Conservation (phyloP, 371 early-diverging fungal genomes). For the Amoeboaphelidium protococcarum region DNA sequence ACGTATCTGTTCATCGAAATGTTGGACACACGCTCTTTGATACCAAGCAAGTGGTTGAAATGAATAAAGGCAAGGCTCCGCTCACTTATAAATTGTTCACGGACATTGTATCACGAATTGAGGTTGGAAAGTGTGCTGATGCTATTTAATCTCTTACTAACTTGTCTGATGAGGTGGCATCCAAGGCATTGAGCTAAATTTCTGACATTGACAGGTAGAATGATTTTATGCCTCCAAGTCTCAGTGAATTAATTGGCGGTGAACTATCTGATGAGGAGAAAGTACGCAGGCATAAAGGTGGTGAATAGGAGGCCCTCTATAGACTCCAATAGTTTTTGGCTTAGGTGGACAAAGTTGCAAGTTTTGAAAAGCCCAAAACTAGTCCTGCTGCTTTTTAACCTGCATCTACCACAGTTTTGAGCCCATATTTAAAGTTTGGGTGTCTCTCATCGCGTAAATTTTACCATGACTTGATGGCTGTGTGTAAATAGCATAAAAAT, state of each 20-base stretch:
- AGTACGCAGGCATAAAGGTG: too few relatives aligned
- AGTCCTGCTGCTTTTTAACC: slow-evolving; percentile 7
- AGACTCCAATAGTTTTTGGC: slow-evolving; percentile 2
- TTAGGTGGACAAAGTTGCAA: slow-evolving; percentile 1
- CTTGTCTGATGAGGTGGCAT: too few relatives aligned
- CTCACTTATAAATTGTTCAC: slow-evolving; percentile 4
- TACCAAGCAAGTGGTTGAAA: slow-evolving; percentile 2
- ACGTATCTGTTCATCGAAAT: slow-evolving; percentile 1
- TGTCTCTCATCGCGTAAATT: slow-evolving; percentile 7
- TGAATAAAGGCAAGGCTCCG: slow-evolving; percentile 7
- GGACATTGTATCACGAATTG: too few relatives aligned
- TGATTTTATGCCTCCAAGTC: too few relatives aligned
- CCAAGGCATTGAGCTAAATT: too few relatives aligned
- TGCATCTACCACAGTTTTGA: slow-evolving; percentile 9
- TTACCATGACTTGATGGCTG: slow-evolving; percentile 1
- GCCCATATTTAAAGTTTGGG: slow-evolving; percentile 6
- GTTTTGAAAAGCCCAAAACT: slow-evolving; percentile 13
- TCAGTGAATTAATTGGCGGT: too few relatives aligned
- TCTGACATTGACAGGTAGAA: too few relatives aligned
- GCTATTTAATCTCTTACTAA: too few relatives aligned
- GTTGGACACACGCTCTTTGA: slow-evolving; percentile 8
- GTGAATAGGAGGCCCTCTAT: slow-evolving; percentile 7
- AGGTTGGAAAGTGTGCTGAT: too few relatives aligned
- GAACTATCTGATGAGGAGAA: too few relatives aligned
- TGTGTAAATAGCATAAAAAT: slow-evolving; percentile 1